Base-by-base conservation (phyloP, 73 alveolate species). In the Paramecium bursaria region DNA sequence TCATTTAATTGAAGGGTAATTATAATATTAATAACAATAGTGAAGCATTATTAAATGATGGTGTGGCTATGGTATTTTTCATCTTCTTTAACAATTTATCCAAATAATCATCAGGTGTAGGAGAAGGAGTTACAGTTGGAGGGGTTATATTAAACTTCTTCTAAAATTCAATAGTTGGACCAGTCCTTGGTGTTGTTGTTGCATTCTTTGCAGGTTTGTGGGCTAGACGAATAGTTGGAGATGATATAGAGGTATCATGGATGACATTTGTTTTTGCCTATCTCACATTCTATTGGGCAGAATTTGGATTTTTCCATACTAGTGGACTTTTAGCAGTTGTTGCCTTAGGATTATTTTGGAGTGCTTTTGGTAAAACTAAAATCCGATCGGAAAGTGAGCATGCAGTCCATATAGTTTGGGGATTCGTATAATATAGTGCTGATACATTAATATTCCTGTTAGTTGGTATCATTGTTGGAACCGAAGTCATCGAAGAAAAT, bases 1-100 rank as follows among this genome's bases (percentile, higher is more conserved):
- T 21, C 80, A 86, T 14, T 75, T 90, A 14, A 90, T 90, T 49
- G 92, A 90, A 90, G 95, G 93, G 30, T 39, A 39, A 39, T 39
- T 7, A 39, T 7, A 7, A 7, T 5, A 39, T 39, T 7, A 7
- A 39, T 39, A 39, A 7, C 11, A 5, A 39, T 39, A 39, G 80
- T 39, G 92, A 90, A 79, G 67, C 86, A 4, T 57, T 86, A 55
- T 74, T 86, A 1, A 90, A 90, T 39, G 95, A 90, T 61, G 95
- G 92, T 19, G 87, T 90, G 25, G 92, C 95, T 7, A 73, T 75
- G 91, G 95, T 90, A n/a, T 55, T 90, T 75, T 90, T 90, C 61
- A 33, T 76, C 3, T 80, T 75, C 42, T 76, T 87, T 22, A 53
- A 85, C 15, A 90, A 79, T 35, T 44, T 90, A 51, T 33, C 46